Evolutionary conservation across 805 yeast genomes (phyloP), one percentile per base, ranked within the genome.

Genomic region (Pichia cephalocereana): DNA sequence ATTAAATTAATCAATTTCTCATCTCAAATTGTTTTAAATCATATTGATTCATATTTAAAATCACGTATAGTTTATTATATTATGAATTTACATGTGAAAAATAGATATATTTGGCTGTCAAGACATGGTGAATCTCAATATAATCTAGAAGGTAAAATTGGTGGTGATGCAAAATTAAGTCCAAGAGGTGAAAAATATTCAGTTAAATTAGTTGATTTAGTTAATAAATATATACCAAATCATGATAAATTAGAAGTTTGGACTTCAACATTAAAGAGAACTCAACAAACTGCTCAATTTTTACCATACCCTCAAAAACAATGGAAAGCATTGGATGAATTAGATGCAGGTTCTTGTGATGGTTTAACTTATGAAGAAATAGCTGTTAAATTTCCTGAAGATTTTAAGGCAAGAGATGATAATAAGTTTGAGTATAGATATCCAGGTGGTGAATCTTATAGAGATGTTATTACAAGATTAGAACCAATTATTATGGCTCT

Each of bases 401-500:
- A 93, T 61, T 93, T 93, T 69, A 85, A 80, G 57, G 96, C 96
- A 8, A 77, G 99, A 51, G 99, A 93, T 64, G 96, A 86, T 55
- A 85, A 93, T 70, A 93, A 93, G 69, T 93, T 86, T 63, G 96
- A 88, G 63, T 93, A 93, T 67, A 76, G 99, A 46, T 93, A 93
- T 66, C 78, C 96, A 40, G 98, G 98, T 11, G 99, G 99, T 41
- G 99, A 93, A 67, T 85, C 95, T 6, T 93, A 93, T 66, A 77
- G 96, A 49, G 99, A 93, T 59, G 96, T 93, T 39, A 96, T 91
- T 41, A 84, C 90, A 40, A 74, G 99, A 49, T 72, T 93, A 48
- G 99, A 93, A 64, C 99, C 99, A 6, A 89, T 93, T 55, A 93
- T 93, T 52, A 93, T 93, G 99, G 99, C 93, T 66, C 75, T 93